Evolutionary conservation across 805 yeast species (phyloP).

Genomic region (Barnettozyma sp.): DNA sequence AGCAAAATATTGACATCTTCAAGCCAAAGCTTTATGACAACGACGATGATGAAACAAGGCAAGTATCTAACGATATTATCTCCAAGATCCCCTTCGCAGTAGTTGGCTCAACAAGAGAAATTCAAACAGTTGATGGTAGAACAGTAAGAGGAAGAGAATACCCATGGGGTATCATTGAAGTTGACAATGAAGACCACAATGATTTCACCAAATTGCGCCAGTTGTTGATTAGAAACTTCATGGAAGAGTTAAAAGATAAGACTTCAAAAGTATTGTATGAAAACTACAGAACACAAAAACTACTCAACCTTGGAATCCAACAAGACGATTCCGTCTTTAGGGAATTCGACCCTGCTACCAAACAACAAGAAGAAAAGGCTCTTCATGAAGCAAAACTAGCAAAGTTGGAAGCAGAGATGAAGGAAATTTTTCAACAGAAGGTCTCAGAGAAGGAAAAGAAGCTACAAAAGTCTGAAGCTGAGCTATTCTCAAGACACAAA

Average conservation of each 20-base stretch:
- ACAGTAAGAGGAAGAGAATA: constrained; percentile 83
- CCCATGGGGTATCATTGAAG: constrained; percentile 97
- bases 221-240: constrained; percentile 77
- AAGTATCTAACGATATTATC: constrained; percentile 59
- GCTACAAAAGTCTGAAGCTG: constrained; percentile 94
- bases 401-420: constrained; percentile 95
- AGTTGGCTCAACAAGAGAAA: constrained; percentile 77
- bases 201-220: constrained; percentile 88
- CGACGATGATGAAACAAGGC: constrained; percentile 78
- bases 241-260: constrained; percentile 89
- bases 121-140: constrained; percentile 67
- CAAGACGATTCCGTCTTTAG: constrained; percentile 92
- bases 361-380: constrained; percentile 89
- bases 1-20: constrained; percentile 70
- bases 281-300: constrained; percentile 79
- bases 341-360: constrained; percentile 87
- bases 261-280: constrained; percentile 77
- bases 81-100: constrained; percentile 85
- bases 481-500: constrained; percentile 88
- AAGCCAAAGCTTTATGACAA: constrained; percentile 69
- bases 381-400: constrained; percentile 90
- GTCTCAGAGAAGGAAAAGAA: constrained; percentile 96
- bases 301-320: constrained; percentile 73
- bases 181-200: constrained; percentile 89
- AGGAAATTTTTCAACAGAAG: constrained; percentile 91